These are phyloP conservation scores for Canavalia gladiata DNA, from an alignment of 306 rosid species.

Conservation along the genomic window DNA sequence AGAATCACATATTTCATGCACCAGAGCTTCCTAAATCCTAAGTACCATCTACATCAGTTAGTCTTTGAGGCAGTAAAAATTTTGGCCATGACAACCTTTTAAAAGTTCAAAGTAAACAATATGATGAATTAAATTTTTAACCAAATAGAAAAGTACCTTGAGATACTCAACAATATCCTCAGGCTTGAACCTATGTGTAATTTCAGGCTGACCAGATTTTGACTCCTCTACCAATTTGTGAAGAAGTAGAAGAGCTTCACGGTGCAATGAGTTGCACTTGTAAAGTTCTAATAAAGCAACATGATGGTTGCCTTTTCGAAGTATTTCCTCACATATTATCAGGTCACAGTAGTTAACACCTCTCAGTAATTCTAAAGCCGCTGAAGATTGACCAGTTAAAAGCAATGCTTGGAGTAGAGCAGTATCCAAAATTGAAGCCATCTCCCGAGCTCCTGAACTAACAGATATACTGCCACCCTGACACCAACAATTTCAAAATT, in stretches of 20 bases:
- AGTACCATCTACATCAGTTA: slow-evolving; percentile 32
- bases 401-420: slow-evolving; percentile 92
- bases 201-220: slow-evolving; percentile 68
- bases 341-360: slow-evolving; percentile 90
- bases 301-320: slow-evolving; percentile 70
- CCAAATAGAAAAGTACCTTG: slow-evolving; percentile 68
- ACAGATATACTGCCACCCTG: slow-evolving; percentile 75
- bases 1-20: slow-evolving; percentile 33
- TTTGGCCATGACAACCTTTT: slow-evolving; percentile 25
- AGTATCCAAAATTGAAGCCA: slow-evolving; percentile 94
- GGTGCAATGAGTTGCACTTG: slow-evolving; percentile 92
- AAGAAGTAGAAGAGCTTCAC: slow-evolving; percentile 91
- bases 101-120: slow-evolving; percentile 8
- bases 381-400: slow-evolving; percentile 87
- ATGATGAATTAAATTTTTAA: slow-evolving; percentile 26
- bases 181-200: slow-evolving; percentile 77
- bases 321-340: slow-evolving; percentile 88
- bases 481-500: slow-evolving; percentile 48
- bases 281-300: slow-evolving; percentile 87
- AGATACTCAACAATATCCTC: slow-evolving; percentile 96
- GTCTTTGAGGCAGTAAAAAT: slow-evolving; percentile 16
- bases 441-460: slow-evolving; percentile 89
- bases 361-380: slow-evolving; percentile 77
- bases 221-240: slow-evolving; percentile 83
- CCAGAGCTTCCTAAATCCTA: slow-evolving; percentile 40